Evolutionary conservation across 2,329 filamentous ascomycete genomes (phyloP), one percentile per base, ranked within the genome.

Genomic region (Aspergillus sojae): DNA sequence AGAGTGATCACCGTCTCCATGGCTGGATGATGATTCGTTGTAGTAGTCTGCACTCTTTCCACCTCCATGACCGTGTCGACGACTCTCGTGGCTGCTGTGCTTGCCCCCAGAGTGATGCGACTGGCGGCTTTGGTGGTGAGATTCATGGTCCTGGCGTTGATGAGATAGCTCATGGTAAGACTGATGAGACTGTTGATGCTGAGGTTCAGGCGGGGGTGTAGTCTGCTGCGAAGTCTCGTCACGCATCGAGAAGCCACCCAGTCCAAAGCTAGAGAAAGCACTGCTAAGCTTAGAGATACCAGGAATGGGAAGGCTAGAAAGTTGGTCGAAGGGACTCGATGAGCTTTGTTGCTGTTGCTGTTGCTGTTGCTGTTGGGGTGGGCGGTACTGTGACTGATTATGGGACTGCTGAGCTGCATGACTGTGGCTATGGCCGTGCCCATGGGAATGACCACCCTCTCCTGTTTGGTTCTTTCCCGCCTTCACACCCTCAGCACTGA

Each of bases 401-500:
- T 41, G 7, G 3, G 16, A 7, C 14, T 70, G 63, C 9, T 71
- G 67, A 32, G 68, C 60, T 32, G 65, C 57, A 19, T 72, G 67
- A 21, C 66, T 48, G 34, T 57, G 61, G 19, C 52, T 45, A 73
- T 67, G 45, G 65, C 69, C 56, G 70, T 69, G 45, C 67, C 70
- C 69, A 48, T 79, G 76, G 1, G 75, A 72, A 57, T 79, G 76
- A 6, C 71, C 74, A 55, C 69, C 68, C 14, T 67, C 43, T 7
- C 72, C 72, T 14, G 68, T 68, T 28, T 74, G 75, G 75, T 98
- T 99, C 75, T 89, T 90, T 52, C 94, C 93, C 10, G 85, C 84
- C 72, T 88, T 90, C 63, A 99, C 95, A 7, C 91, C 93, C 60
- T 96, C 89, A 0, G 93, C 93, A 55, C 88, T 90, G 11, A 99